A percentile compares a stretch with the other conserved stretches of the same genome.
phyloP scores from a whole-genome alignment of 441 rosid genomes.

The Erodium moschatum region DNA sequence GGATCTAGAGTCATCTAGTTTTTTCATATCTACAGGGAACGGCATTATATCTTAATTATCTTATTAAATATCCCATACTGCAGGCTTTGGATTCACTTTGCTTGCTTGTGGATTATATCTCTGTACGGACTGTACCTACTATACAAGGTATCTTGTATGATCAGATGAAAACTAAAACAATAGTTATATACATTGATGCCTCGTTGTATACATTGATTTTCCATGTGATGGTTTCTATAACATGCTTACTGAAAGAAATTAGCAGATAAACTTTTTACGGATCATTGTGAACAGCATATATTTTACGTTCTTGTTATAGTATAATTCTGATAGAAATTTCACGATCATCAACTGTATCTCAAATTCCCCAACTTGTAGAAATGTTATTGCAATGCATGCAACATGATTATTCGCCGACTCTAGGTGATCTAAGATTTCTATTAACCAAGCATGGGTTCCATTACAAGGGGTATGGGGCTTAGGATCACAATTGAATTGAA shows the following conservation, averaged over 20 bases:
- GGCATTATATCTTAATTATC: background rate
- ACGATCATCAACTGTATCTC: background rate
- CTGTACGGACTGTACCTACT: conserved; percentile 56
- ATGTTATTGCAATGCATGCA: too few species aligned
- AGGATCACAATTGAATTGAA: too few species aligned
- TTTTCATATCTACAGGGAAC: too few species aligned
- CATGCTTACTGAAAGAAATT: background rate
- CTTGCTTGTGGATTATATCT: conserved; percentile 71
- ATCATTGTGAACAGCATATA: background rate
- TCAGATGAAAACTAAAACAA: background rate
- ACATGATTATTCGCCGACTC: too few species aligned
- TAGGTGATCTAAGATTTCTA: too few species aligned
- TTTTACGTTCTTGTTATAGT: background rate
- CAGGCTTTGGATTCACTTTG: conserved; percentile 94
- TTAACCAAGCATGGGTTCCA: too few species aligned
- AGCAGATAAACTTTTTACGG: background rate
- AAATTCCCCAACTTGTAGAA: background rate
- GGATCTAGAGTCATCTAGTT: too few species aligned
- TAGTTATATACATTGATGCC: background rate
- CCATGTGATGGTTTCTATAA: background rate
- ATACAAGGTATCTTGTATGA: conserved; percentile 43
- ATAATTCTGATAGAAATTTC: background rate
- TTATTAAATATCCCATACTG: background rate
- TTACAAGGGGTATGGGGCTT: too few species aligned
- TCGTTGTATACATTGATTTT: background rate